Evolutionary conservation across 73 alveolate species (phyloP), one percentile per base, ranked within the genome.

Genomic region (Tetrahymena malaccensis): DNA sequence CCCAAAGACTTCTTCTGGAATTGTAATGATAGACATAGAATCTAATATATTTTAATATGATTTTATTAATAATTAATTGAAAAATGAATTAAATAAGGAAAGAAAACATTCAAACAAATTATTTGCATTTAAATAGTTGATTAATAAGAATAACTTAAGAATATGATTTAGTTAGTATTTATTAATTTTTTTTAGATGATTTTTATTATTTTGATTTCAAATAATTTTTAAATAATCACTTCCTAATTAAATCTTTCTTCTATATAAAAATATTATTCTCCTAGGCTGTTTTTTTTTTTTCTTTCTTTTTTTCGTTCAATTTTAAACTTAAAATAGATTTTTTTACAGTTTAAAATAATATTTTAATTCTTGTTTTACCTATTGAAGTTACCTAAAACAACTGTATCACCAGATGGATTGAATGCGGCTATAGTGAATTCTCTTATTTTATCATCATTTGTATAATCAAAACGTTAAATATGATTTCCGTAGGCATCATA

Each of bases 391-490:
- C 99, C 99, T 55, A 99, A 96, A 89, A 99, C 99, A 85, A 98
- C 99, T 21, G 99, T 98, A 85, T 99, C 99, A 16, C 99, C 99
- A 85, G 99, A 96, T 38, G 99, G 99, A 94, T 99, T 99, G 96
- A 99, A 98, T 93, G 98, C 97, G 10, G 99, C 99, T 38, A 98
- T 96, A n/a, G 99, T 97, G 95, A 99, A 99, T 96, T 99, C 99
- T 97, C 99, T 98, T 37, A 98, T 98, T 94, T 96, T 97, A 94
- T 98, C 99, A 97, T 98, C 99, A 96, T 98, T 96, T 35, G 99
- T 98, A 96, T 98, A 99, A 97, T 99, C 99, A 94, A 99, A 97
- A 94, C 98, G 98, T 94, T 99, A 98, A 96, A 99, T 97, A 93
- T 98, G 97, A 96, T 97, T 98, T 0, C 99, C 99, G 34, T 97